Conservation (phyloP, 2,329 filamentous ascomycete genomes). For the Diaporthe sp. region DNA sequence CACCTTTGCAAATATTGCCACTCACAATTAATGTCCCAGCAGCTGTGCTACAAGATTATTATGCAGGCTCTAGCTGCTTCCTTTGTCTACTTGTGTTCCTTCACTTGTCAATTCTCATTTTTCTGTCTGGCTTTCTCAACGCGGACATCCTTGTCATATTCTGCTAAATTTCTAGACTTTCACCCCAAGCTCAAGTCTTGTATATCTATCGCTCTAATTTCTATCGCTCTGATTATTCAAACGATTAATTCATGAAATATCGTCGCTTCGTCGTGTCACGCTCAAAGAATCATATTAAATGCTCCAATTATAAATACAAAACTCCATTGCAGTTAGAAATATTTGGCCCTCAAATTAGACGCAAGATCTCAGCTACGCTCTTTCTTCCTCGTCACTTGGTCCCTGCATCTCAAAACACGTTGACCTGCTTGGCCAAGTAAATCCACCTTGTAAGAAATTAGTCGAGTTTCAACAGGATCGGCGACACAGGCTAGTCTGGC, state of each 20-base stretch:
- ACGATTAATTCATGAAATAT: rapidly evolving
- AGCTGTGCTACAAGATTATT: not conserved
- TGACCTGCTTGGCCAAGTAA: not conserved
- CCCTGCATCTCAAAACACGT: not conserved
- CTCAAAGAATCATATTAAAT: too few species aligned
- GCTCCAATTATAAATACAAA: not conserved
- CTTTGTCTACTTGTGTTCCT: too few species aligned
- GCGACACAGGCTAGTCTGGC: not conserved
- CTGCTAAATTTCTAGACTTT: too few species aligned
- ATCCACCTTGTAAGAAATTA: not conserved
- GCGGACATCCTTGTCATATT: too few species aligned
- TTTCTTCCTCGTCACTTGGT: too few species aligned
- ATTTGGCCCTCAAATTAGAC: not conserved
- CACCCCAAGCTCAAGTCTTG: too few species aligned
- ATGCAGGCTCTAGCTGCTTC: too few species aligned
- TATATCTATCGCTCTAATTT: too few species aligned
- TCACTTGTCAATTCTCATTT: too few species aligned
- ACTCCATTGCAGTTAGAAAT: not conserved
- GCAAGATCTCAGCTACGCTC: not conserved
- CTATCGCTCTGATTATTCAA: too few species aligned
- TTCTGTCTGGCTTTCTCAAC: too few species aligned
- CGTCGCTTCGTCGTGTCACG: too few species aligned
- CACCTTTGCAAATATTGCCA: not conserved
- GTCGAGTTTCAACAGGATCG: not conserved
- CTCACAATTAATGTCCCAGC: not conserved